A percentile compares a stretch with the other conserved stretches of the same genome.
These are phyloP conservation scores for Intubia oerlemansii DNA, from an alignment of 2,329 filamentous ascomycete species.

Conservation along the genomic window DNA sequence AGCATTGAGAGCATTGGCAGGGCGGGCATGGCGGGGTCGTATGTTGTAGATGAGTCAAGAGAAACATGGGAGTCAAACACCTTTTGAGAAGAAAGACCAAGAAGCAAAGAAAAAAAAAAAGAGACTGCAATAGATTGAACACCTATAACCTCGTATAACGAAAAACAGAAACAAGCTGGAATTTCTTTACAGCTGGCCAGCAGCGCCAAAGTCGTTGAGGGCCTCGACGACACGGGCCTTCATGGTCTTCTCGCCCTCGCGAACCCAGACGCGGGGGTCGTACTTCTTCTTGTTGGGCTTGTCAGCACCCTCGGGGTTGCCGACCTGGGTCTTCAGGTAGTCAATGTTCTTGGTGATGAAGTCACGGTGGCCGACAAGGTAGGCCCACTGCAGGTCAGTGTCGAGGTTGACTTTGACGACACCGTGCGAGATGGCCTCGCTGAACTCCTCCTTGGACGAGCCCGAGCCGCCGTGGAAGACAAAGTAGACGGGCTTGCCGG, in stretches of 20 bases:
- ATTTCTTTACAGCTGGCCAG: slow-evolving; percentile 60
- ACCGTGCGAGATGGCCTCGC: slow-evolving; percentile 72
- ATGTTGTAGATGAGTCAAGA: no score
- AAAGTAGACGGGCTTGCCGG: slow-evolving; percentile 91
- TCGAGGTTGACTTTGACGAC: slow-evolving; percentile 99
- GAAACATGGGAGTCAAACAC: no score
- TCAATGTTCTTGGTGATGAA: slow-evolving; percentile 90
- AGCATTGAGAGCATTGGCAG: no score
- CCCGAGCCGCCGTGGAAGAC: slow-evolving; percentile 98
- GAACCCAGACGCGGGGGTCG: slow-evolving; percentile 59
- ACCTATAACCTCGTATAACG: no score
- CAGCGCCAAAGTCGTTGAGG: slow-evolving; percentile 80
- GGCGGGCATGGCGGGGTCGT: no score
- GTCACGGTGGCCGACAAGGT: slow-evolving; percentile 81
- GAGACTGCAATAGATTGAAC: no score
- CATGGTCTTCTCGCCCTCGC: slow-evolving; percentile 94
- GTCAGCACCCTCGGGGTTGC: slow-evolving; percentile 79
- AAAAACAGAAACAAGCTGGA: no score
- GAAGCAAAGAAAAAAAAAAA: no score
- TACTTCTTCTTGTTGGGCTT: slow-evolving; percentile 99
- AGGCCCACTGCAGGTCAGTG: slow-evolving; percentile 93
- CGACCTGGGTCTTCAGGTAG: slow-evolving; percentile 69
- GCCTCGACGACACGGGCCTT: slow-evolving; percentile 56
- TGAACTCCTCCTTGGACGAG: slow-evolving; percentile 76
- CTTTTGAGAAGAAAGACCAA: no score